Percentiles rank a stretch among this genome's conserved stretches.
Conservation (phyloP, 352 stramenopile species). For the Halophytophthora batemanensis region DNA sequence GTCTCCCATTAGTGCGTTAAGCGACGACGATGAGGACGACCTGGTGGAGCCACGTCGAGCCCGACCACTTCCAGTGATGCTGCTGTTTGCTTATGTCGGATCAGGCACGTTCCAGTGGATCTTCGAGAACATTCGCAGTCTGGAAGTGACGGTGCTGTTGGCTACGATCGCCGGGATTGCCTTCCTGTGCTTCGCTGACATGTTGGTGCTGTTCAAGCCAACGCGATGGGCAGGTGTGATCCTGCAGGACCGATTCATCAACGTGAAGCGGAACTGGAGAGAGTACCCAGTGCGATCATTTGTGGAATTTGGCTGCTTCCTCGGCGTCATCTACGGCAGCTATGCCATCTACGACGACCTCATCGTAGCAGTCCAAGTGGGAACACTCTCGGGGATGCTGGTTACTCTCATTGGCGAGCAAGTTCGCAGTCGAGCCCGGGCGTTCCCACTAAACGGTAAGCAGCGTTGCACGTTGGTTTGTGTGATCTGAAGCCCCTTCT, state of each 20-base stretch:
- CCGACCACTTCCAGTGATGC: constrained; percentile 51
- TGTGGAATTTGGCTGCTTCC: constrained; percentile 79
- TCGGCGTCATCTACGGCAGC: constrained; percentile 87
- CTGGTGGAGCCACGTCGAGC: constrained; percentile 8
- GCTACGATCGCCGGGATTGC: constrained; percentile 76
- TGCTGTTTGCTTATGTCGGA: constrained; percentile 83
- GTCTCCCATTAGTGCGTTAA: constrained; percentile 17
- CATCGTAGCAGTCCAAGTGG: constrained; percentile 77
- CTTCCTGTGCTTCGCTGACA: constrained; percentile 80
- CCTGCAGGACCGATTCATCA: constrained; percentile 80
- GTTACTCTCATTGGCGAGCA: constrained; percentile 80
- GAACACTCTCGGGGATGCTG: constrained; percentile 76
- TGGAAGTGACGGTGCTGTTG: constrained; percentile 78
- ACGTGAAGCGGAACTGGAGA: constrained; percentile 69
- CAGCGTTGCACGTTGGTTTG: not conserved
- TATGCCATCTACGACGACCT: constrained; percentile 83
- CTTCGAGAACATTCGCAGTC: constrained; percentile 82
- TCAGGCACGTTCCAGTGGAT: constrained; percentile 88
- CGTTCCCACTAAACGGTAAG: constrained; percentile 42
- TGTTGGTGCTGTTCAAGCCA: constrained; percentile 56
- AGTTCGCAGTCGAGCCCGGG: constrained; percentile 49
- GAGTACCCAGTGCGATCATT: constrained; percentile 78
- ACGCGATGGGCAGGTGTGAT: constrained; percentile 74
- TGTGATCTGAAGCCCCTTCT: not conserved
- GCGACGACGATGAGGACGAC: constrained; percentile 6